Percentiles rank a stretch among this genome's conserved stretches.
These are phyloP conservation scores for Backusella circina DNA, from an alignment of 192 early-diverging fungal species.

Conservation along the genomic window DNA sequence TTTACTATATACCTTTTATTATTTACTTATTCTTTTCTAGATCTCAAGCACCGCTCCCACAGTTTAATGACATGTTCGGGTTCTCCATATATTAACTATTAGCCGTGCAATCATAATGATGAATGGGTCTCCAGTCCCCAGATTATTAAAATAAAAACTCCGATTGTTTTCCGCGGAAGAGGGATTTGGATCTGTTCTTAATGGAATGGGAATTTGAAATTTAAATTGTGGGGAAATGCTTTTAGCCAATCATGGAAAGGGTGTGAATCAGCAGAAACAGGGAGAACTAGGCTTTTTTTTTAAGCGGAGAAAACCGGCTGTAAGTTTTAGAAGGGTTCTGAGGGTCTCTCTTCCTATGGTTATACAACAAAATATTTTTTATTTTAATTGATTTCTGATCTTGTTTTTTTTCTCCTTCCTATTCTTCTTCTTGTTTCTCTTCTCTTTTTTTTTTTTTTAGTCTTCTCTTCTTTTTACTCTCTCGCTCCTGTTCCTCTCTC, in stretches of 20 bases:
- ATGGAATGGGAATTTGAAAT: slow-evolving; percentile 5
- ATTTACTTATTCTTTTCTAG: not conserved
- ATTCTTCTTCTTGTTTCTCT: not conserved
- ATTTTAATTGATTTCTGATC: not conserved
- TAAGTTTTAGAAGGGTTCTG: slow-evolving; percentile 9
- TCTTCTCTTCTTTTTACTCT: not conserved
- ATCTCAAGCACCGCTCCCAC: not conserved
- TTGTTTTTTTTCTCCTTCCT: not conserved
- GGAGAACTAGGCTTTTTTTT: not conserved
- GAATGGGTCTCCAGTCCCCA: not conserved
- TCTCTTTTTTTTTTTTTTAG: not conserved
- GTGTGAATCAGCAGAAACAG: slow-evolving; percentile 6
- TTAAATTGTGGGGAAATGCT: slow-evolving; percentile 12
- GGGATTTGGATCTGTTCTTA: not conserved
- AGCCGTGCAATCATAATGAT: not conserved
- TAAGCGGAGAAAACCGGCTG: slow-evolving; percentile 13
- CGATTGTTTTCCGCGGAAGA: slow-evolving; percentile 2
- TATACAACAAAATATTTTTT: not conserved
- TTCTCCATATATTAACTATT: not conserved
- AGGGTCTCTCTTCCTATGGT: not conserved
- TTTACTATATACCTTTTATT: not conserved
- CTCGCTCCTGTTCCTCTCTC: not conserved
- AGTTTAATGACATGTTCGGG: not conserved
- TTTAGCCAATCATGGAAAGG: slow-evolving; percentile 2
- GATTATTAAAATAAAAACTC: not conserved